Evolutionary conservation across 768 basidiomycete species (phyloP).

Genomic region (Russula lepida): DNA sequence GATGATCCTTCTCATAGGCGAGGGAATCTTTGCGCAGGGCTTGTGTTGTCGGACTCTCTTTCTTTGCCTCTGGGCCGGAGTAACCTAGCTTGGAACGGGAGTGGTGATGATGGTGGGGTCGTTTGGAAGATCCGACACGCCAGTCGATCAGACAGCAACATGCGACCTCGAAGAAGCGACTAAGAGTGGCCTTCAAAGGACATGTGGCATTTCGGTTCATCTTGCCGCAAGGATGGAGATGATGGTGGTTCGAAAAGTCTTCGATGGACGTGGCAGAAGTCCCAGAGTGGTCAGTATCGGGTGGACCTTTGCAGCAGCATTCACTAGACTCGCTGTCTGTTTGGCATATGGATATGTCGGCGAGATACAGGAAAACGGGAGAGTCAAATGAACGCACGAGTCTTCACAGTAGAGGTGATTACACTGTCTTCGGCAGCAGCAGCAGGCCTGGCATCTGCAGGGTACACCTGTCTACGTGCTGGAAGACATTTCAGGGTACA

Average conservation of each 20-base stretch:
- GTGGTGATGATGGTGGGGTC: background rate
- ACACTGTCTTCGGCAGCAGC: background rate
- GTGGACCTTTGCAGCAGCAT: background rate
- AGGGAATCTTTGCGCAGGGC: background rate
- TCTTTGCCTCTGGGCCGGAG: background rate
- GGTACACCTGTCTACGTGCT: background rate
- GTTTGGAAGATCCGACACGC: background rate
- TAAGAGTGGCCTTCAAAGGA: background rate
- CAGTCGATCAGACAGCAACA: constrained; percentile 16
- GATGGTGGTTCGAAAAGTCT: background rate
- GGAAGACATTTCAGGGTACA: background rate
- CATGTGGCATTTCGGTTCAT: background rate
- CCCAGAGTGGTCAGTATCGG: background rate
- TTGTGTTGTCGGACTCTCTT: background rate
- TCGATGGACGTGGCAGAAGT: background rate
- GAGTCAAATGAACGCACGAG: background rate
- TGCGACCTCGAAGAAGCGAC: constrained; percentile 13
- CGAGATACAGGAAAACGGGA: background rate
- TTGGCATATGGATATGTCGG: background rate
- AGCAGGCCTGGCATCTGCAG: background rate
- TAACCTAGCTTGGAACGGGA: background rate
- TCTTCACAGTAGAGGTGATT: background rate
- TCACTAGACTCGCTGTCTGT: background rate
- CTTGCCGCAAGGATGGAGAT: background rate
- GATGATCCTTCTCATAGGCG: background rate